A percentile compares a stretch with the other conserved stretches of the same genome.
Evolutionary conservation across 352 stramenopile species (phyloP).

Genomic region (Phytopythium chamaehyphon): DNA sequence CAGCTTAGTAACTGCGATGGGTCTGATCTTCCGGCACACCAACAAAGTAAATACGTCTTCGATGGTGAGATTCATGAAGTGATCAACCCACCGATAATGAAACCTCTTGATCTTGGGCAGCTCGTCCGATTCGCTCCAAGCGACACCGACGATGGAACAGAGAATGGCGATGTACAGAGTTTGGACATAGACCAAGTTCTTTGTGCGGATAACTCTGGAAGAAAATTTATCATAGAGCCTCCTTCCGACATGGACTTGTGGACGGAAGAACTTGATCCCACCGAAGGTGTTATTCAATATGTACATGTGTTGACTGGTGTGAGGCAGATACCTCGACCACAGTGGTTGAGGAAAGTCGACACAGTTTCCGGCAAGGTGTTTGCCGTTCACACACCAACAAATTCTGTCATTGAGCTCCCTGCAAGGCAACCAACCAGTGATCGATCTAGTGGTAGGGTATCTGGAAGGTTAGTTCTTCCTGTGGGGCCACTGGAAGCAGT

Average conservation of each 20-base stretch:
- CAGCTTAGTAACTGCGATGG: neutral
- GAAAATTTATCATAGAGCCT: neutral
- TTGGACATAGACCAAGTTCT: neutral
- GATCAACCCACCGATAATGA: neutral
- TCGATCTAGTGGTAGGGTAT: neutral
- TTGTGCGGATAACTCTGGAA: neutral
- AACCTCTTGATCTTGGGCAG: conserved; percentile 2
- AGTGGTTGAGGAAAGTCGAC: conserved; percentile 13
- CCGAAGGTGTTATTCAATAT: conserved; percentile 2
- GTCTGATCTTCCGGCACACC: neutral
- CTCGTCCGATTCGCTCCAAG: neutral
- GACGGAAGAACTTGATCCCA: conserved; percentile 2
- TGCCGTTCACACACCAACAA: conserved; percentile 11
- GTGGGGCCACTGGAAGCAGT: conserved; percentile 22
- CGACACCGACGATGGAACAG: neutral
- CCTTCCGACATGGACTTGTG: conserved; percentile 3
- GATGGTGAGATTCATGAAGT: neutral
- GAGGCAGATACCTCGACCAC: conserved; percentile 5
- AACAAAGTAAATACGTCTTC: neutral
- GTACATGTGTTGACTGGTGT: conserved; percentile 7
- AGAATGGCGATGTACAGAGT: neutral
- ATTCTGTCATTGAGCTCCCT: conserved; percentile 6
- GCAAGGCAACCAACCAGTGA: neutral
- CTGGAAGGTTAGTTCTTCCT: conserved; percentile 6
- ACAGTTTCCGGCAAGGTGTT: conserved; percentile 9